phyloP scores from a whole-genome alignment of 108 stramenopile species.

The Cyclostephanos tholiformis region DNA sequence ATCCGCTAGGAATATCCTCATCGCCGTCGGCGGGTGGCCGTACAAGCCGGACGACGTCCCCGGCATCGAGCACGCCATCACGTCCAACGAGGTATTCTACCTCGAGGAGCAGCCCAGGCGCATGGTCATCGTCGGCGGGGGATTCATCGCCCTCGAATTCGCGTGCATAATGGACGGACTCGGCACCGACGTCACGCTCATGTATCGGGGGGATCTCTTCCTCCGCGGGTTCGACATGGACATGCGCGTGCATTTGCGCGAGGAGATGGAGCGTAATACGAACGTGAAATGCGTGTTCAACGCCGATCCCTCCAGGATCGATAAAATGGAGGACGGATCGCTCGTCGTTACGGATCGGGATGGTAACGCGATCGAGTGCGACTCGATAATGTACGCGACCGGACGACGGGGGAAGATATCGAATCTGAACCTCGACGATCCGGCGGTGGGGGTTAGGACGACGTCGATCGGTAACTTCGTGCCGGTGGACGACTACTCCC shows the following conservation, averaged over 20 bases:
- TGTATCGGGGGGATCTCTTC: constrained; percentile 73
- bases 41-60: constrained; percentile 66
- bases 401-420: constrained; percentile 75
- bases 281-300: constrained; percentile 49
- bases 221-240: constrained; percentile 81
- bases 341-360: constrained; percentile 62
- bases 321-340: constrained; percentile 53
- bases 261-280: constrained; percentile 68
- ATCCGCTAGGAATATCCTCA: constrained; percentile 77
- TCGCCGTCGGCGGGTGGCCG: constrained; percentile 88
- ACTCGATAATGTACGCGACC: constrained; percentile 75
- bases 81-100: constrained; percentile 87
- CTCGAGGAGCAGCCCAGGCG: constrained; percentile 79
- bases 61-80: constrained; percentile 82
- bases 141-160: constrained; percentile 93
- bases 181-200: constrained; percentile 82
- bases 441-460: constrained; percentile 52
- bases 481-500: constrained; percentile 64
- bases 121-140: constrained; percentile 89
- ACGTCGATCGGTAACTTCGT: constrained; percentile 40
- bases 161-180: constrained; percentile 88
- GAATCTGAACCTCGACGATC: constrained; percentile 60
- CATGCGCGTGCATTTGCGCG: constrained; percentile 60
- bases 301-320: constrained; percentile 63
- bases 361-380: constrained; percentile 63